phyloP scores from a whole-genome alignment of 495 filamentous ascomycete genomes.

The Penicillium riverlandense region DNA sequence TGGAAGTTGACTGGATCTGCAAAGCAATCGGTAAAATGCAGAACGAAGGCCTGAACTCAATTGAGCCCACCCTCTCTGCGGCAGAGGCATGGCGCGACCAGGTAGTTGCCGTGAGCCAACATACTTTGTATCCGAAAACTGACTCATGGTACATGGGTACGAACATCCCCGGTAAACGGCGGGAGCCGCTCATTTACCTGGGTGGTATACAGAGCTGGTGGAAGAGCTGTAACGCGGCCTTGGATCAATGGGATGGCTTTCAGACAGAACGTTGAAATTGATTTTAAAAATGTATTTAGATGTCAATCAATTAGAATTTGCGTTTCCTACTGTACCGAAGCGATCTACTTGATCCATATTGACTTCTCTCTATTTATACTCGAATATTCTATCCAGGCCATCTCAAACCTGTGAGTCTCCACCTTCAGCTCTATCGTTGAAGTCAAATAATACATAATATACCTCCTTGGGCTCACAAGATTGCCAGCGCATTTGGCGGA shows the following conservation, averaged over 20 bases:
- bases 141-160: conserved; percentile 39
- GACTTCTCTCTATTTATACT: no score
- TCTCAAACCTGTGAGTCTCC: no score
- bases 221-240: conserved; percentile 8
- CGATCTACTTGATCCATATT: no score
- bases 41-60: conserved; percentile 20
- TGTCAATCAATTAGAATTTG: no score
- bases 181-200: conserved; percentile 31
- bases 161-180: conserved; percentile 37
- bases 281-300: no score
- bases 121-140: conserved; percentile 24
- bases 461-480: conserved; percentile 17
- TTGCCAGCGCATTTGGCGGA: conserved; percentile 33
- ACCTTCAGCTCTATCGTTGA: not conserved
- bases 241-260: conserved; percentile 14
- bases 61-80: conserved; percentile 32
- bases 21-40: conserved; percentile 35
- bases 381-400: no score
- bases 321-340: no score
- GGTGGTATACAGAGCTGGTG: conserved; percentile 29
- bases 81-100: conserved; percentile 31
- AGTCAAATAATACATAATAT: not conserved
- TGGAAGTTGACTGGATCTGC: conserved; percentile 47
- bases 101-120: conserved; percentile 15
- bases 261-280: not conserved